A percentile compares a stretch with the other conserved stretches of the same genome.
These are phyloP conservation scores for Microsporum audouinii DNA, from an alignment of 2,329 filamentous ascomycete species.

Conservation along the genomic window DNA sequence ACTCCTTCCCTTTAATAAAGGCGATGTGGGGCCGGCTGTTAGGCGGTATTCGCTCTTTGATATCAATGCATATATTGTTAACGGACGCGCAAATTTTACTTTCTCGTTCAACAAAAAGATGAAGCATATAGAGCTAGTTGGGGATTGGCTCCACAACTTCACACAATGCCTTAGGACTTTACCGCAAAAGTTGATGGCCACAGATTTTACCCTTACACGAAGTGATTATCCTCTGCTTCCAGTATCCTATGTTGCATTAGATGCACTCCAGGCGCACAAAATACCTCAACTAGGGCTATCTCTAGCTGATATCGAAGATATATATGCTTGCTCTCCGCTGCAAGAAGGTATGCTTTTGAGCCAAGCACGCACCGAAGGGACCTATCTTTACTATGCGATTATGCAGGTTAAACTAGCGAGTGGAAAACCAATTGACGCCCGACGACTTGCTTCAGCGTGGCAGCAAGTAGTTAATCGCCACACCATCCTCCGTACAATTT, in stretches of 20 bases:
- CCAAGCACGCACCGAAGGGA: not conserved
- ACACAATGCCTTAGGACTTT: not conserved
- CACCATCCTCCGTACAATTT: slow-evolving; percentile 62
- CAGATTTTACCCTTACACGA: not conserved
- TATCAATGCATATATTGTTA: not conserved
- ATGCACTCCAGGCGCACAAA: not conserved
- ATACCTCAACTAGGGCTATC: not conserved
- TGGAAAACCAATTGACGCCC: not conserved
- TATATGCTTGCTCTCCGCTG: slow-evolving; percentile 8
- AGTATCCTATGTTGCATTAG: not conserved
- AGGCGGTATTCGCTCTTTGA: not conserved
- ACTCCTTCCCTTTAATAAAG: slow-evolving; percentile 22
- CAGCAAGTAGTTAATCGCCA: slow-evolving; percentile 51
- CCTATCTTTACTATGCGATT: not conserved
- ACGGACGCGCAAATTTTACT: not conserved
- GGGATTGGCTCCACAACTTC: not conserved
- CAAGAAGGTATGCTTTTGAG: slow-evolving; percentile 6
- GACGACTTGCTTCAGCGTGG: slow-evolving; percentile 43
- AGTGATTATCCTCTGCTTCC: slow-evolving; percentile 5
- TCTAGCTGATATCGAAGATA: slow-evolving; percentile 1
- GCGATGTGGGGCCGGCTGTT: slow-evolving; percentile 6
- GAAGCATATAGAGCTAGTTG: not conserved
- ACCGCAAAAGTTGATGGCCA: not conserved
- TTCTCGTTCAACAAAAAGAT: not conserved
- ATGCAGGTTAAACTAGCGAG: not conserved